These are phyloP conservation scores for Phytophthora boehmeriae DNA, from an alignment of 352 stramenopile genomes.

Conservation along the genomic window DNA sequence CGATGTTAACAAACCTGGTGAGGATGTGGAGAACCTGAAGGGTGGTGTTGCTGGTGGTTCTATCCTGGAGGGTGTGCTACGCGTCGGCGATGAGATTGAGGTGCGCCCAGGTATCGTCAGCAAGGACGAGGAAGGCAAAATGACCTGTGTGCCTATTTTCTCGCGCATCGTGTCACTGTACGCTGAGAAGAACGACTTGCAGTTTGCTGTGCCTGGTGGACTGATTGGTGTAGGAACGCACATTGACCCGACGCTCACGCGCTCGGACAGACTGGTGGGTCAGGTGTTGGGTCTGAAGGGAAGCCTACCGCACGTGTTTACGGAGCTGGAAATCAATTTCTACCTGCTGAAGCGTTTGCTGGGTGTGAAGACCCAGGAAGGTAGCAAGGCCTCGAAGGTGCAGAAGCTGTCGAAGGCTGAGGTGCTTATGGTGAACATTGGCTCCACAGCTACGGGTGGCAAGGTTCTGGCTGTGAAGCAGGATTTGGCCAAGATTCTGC, in stretches of 20 bases:
- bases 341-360: slow-evolving; percentile 99
- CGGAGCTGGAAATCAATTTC: slow-evolving; percentile 99
- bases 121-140: slow-evolving; percentile 97
- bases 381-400: slow-evolving; percentile 99
- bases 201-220: slow-evolving; percentile 98
- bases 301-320: slow-evolving; percentile 98
- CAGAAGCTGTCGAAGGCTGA: slow-evolving; percentile 99
- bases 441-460: slow-evolving; percentile 98
- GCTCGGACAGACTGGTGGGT: slow-evolving; percentile 99
- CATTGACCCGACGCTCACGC: slow-evolving; percentile 99
- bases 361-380: slow-evolving; percentile 99
- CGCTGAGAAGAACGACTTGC: slow-evolving; percentile 99
- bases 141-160: slow-evolving; percentile 94
- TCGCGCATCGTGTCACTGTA: slow-evolving; percentile 97
- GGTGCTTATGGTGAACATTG: slow-evolving; percentile 99
- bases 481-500: slow-evolving; percentile 98
- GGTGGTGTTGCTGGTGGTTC: slow-evolving; percentile 92
- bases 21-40: slow-evolving; percentile 98
- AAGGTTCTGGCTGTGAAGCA: slow-evolving; percentile 95
- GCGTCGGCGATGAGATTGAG: slow-evolving; percentile 99
- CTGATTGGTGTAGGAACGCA: slow-evolving; percentile 99
- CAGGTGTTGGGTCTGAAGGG: slow-evolving; percentile 98
- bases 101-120: slow-evolving; percentile 99
- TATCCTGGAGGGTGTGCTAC: slow-evolving; percentile 97
- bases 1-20: slow-evolving; percentile 99